Evolutionary conservation across 257 asterid species (phyloP).

Genomic region (Fraxinus pennsylvanica): DNA sequence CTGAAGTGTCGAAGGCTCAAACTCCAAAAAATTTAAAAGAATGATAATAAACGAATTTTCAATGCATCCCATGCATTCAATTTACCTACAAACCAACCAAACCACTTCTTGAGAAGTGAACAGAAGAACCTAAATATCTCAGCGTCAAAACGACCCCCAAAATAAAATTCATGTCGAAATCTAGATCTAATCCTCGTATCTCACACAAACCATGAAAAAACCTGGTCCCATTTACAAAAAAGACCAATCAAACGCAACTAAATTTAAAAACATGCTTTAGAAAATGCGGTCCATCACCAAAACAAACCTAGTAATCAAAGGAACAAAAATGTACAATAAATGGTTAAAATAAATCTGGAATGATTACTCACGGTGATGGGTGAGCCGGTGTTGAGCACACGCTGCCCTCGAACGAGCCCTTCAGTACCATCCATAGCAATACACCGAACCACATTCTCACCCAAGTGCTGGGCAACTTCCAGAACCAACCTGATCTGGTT

Average conservation of each 20-base stretch:
- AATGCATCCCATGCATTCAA: background rate
- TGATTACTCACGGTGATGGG: slow-evolving; percentile 72
- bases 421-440: slow-evolving; percentile 98
- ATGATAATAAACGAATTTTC: background rate
- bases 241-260: background rate
- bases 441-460: slow-evolving; percentile 79
- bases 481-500: slow-evolving; percentile 86
- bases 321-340: background rate
- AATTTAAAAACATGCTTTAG: background rate
- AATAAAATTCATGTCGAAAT: slow-evolving; percentile 7
- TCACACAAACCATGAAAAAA: background rate
- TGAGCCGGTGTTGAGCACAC: slow-evolving; percentile 84
- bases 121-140: slow-evolving; percentile 21
- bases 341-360: background rate
- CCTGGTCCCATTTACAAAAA: background rate
- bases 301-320: background rate
- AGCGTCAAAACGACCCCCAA: slow-evolving; percentile 21
- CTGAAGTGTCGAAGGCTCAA: background rate
- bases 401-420: slow-evolving; percentile 86
- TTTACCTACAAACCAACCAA: background rate
- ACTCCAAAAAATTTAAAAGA: background rate
- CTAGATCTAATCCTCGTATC: slow-evolving; percentile 13
- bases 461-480: slow-evolving; percentile 93
- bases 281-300: background rate
- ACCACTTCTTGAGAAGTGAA: background rate